phyloP scores from a whole-genome alignment of 1,284 basidiomycete genomes.

The Mycosarcoma mackinlayi region DNA sequence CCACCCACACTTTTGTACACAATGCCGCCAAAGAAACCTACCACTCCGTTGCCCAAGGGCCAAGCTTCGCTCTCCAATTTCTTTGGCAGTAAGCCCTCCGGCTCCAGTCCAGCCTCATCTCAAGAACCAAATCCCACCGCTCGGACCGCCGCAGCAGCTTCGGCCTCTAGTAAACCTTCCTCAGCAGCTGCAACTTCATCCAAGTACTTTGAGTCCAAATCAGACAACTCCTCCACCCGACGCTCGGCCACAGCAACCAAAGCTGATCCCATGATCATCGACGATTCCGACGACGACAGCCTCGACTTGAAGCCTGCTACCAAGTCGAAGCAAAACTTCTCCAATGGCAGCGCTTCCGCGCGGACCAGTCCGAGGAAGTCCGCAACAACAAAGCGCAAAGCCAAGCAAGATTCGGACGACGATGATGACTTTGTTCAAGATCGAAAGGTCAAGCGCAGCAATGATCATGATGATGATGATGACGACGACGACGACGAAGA shows the following conservation, averaged over 20 bases:
- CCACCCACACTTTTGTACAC: background rate
- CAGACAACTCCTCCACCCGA: constrained; percentile 5
- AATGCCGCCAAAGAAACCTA: constrained; percentile 41
- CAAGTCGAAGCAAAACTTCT: constrained; percentile 1
- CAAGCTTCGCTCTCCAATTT: constrained; percentile 54
- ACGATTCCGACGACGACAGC: constrained; percentile 39
- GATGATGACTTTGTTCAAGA: constrained; percentile 14
- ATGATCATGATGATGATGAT: constrained; percentile 26
- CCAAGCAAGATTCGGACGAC: constrained; percentile 12
- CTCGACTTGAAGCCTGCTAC: constrained; percentile 7
- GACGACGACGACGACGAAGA: constrained; percentile 62
- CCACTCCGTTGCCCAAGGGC: constrained; percentile 42
- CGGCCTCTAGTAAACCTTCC: constrained; percentile 8
- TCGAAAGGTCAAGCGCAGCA: background rate
- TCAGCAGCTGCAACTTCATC: constrained; percentile 13
- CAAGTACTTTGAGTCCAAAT: constrained; percentile 34
- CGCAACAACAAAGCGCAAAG: constrained; percentile 37
- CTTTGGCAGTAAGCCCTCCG: constrained; percentile 36
- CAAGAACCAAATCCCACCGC: constrained; percentile 16
- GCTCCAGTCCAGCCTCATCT: constrained; percentile 33
- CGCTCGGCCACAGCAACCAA: constrained; percentile 28
- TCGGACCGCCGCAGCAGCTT: constrained; percentile 8
- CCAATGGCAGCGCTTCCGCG: background rate
- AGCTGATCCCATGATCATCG: constrained; percentile 41
- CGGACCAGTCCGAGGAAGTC: constrained; percentile 24